A percentile compares a stretch with the other conserved stretches of the same genome.
Conservation (phyloP, 306 rosid genomes). For the Hippophae tibetana region DNA sequence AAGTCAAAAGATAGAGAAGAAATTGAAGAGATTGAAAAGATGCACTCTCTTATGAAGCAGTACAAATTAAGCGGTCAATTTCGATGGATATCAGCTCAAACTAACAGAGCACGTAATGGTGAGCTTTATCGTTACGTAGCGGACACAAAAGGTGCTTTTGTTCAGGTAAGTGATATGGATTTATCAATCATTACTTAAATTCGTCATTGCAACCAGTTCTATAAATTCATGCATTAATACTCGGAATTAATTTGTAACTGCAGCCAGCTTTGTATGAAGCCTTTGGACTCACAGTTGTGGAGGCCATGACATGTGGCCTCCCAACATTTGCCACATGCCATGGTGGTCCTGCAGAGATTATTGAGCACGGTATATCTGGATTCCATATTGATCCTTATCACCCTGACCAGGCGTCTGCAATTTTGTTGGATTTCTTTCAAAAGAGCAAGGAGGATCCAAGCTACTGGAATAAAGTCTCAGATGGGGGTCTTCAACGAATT, state of each 20-base stretch:
- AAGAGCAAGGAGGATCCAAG: slow-evolving; percentile 53
- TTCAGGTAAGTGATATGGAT: slow-evolving; percentile 50
- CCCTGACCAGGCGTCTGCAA: slow-evolving; percentile 51
- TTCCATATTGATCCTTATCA: slow-evolving; percentile 93
- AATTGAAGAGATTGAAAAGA: slow-evolving; percentile 82
- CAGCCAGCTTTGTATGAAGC: slow-evolving; percentile 99
- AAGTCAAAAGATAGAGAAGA: slow-evolving; percentile 87
- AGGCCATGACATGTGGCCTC: slow-evolving; percentile 89
- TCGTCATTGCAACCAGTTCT: slow-evolving; percentile 1
- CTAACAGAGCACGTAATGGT: slow-evolving; percentile 84
- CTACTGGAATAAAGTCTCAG: slow-evolving; percentile 65
- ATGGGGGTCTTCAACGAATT: slow-evolving; percentile 73
- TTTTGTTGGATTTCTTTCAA: slow-evolving; percentile 59
- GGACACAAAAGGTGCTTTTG: slow-evolving; percentile 73
- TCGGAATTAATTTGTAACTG: slow-evolving; percentile 12
- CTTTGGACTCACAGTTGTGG: slow-evolving; percentile 95
- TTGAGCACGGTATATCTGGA: slow-evolving; percentile 77
- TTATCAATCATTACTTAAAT: no score
- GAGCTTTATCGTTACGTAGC: slow-evolving; percentile 90
- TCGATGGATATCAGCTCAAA: slow-evolving; percentile 85
- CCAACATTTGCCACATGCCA: slow-evolving; percentile 89
- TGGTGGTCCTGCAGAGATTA: slow-evolving; percentile 97
- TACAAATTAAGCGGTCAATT: slow-evolving; percentile 57
- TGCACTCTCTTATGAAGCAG: slow-evolving; percentile 56
- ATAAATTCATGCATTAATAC: background rate